These are phyloP conservation scores for Schizosaccharomyces pombe DNA, from an alignment of 805 yeast species.

Conservation along the genomic window DNA sequence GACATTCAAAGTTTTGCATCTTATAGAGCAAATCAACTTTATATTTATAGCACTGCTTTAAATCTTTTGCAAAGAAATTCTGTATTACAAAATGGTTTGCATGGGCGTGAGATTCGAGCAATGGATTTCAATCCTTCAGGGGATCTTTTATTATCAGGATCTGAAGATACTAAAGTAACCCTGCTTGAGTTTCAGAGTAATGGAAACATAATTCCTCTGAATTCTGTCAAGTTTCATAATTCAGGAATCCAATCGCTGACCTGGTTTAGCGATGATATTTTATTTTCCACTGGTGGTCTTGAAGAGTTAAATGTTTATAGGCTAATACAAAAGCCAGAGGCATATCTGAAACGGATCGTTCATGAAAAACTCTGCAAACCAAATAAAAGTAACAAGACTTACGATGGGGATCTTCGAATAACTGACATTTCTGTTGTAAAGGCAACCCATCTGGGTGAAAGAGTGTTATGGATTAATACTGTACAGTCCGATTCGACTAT, in stretches of 20 bases:
- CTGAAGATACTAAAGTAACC: background rate
- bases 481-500: background rate
- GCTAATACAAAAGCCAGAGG: background rate
- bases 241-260: background rate
- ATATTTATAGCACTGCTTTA: background rate
- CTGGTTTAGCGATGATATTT: background rate
- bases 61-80: background rate
- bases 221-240: background rate
- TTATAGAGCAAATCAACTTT: background rate
- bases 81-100: background rate
- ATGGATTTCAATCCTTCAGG: background rate
- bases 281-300: background rate
- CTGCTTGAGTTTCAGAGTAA: background rate
- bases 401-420: background rate
- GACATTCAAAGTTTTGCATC: background rate
- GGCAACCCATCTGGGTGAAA: background rate
- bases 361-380: background rate
- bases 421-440: background rate
- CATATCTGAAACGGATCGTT: background rate
- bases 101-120: background rate
- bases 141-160: background rate
- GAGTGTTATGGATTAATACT: background rate
- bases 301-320: background rate
- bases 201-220: background rate
- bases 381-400: background rate